Evolutionary conservation across 2,329 filamentous ascomycete species (phyloP).

Genomic region (Ceratocystis cacaofunesta): DNA sequence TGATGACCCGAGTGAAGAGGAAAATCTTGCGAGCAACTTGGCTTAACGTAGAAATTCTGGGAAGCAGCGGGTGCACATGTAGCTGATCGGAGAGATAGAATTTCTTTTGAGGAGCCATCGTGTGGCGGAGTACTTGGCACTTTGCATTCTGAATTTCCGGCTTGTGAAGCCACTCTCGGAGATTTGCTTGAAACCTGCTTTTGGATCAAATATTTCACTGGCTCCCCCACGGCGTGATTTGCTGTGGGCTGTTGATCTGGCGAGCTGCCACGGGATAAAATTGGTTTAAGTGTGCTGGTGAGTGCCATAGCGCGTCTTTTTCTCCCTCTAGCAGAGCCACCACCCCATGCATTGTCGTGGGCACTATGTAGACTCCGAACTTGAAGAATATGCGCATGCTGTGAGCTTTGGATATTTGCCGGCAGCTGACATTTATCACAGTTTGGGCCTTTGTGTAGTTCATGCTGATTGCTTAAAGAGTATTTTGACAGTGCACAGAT

Average conservation of each 20-base stretch:
- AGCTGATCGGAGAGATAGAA: no score
- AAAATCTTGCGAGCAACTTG: not conserved
- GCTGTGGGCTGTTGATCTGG: not conserved
- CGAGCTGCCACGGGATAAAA: not conserved
- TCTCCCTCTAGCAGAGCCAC: not conserved
- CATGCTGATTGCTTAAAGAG: slow-evolving; percentile 52
- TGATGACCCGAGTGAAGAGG: not conserved
- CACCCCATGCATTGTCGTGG: not conserved
- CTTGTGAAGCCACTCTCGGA: not conserved
- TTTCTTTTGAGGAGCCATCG: no score
- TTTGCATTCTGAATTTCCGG: no score
- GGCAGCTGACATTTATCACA: not conserved
- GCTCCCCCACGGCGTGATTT: not conserved
- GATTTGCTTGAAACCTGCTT: not conserved
- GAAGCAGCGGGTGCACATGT: no score
- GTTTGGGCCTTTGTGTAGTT: slow-evolving; percentile 34
- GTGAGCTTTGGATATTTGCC: not conserved
- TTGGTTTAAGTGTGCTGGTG: not conserved
- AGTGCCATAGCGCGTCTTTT: not conserved
- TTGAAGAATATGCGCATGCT: not conserved
- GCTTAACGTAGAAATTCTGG: no score
- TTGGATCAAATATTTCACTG: not conserved
- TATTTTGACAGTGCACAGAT: slow-evolving; percentile 51
- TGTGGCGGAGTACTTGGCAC: no score
- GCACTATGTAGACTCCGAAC: not conserved